Percentiles rank a stretch among this genome's conserved stretches.
Conservation (phyloP, 768 basidiomycete species). For the Tephrocybe sp. region DNA sequence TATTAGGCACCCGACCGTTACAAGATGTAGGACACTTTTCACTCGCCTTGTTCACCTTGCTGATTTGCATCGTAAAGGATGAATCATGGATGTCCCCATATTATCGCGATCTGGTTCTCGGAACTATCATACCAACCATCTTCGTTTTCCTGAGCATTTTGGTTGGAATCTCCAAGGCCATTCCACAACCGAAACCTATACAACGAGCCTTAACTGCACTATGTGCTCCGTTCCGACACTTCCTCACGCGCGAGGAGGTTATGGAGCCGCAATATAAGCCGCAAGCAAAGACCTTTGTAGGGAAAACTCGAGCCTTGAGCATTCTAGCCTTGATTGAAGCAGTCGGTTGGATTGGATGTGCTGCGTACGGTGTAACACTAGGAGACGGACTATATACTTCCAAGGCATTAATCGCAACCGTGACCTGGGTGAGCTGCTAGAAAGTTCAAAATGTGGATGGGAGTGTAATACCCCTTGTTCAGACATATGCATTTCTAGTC, state of each 20-base stretch:
- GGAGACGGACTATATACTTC: constrained; percentile 20
- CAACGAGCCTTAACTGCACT: constrained; percentile 20
- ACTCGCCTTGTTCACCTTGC: background rate
- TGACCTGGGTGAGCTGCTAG: constrained; percentile 51
- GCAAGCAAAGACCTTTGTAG: constrained; percentile 22
- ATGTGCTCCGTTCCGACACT: constrained; percentile 48
- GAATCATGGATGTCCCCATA: constrained; percentile 11
- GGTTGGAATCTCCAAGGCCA: constrained; percentile 24
- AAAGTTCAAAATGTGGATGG: background rate
- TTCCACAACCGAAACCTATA: constrained; percentile 28
- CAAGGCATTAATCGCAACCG: constrained; percentile 31
- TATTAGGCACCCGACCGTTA: background rate
- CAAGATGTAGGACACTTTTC: background rate
- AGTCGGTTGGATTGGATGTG: constrained; percentile 41
- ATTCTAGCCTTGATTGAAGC: constrained; percentile 37
- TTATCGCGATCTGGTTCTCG: constrained; percentile 10
- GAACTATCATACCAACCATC: constrained; percentile 23
- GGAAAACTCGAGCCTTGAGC: constrained; percentile 34
- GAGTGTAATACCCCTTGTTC: constrained; percentile 3
- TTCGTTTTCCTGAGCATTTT: constrained; percentile 31
- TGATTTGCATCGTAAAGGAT: constrained; percentile 1
- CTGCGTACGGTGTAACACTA: constrained; percentile 34
- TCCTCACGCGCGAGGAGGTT: constrained; percentile 53
- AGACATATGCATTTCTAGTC: constrained; percentile 47
- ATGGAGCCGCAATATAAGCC: constrained; percentile 33